Evolutionary conservation across 164 flowering plant genomes (phyloP).

Genomic region (Tetracentron sinense): DNA sequence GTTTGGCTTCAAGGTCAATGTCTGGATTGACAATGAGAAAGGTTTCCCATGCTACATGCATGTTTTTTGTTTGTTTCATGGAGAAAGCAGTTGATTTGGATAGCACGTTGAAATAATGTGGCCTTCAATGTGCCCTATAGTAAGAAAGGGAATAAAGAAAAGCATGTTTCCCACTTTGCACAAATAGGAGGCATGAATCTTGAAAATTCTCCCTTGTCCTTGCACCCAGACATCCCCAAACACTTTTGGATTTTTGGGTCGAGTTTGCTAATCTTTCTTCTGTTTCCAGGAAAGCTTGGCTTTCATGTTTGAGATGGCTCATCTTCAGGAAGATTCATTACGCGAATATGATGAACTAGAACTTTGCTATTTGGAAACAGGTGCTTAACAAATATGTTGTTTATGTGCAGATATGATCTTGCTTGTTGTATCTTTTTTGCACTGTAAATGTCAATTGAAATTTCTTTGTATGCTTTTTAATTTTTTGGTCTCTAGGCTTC

Average conservation of each 20-base stretch:
- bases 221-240: not conserved
- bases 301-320: slow-evolving; percentile 96
- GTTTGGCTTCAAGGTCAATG: slow-evolving; percentile 6
- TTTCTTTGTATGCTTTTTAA: no score
- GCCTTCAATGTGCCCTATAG: not conserved
- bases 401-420: no score
- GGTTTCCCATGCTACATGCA: not conserved
- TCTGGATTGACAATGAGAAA: not conserved
- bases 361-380: slow-evolving; percentile 92
- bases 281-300: slow-evolving; percentile 91
- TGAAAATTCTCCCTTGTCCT: not conserved
- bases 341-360: slow-evolving; percentile 98
- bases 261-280: slow-evolving; percentile 3
- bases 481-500: no score
- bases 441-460: no score
- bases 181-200: not conserved
- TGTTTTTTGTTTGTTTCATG: not conserved
- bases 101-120: not conserved
- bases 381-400: slow-evolving; percentile 23
- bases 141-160: not conserved
- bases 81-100: not conserved
- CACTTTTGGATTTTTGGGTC: not conserved
- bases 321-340: slow-evolving; percentile 92
- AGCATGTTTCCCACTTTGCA: not conserved
- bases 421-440: no score